Evolutionary conservation across 139 green algal genomes (phyloP).

Genomic region (Chlorella sp.): DNA sequence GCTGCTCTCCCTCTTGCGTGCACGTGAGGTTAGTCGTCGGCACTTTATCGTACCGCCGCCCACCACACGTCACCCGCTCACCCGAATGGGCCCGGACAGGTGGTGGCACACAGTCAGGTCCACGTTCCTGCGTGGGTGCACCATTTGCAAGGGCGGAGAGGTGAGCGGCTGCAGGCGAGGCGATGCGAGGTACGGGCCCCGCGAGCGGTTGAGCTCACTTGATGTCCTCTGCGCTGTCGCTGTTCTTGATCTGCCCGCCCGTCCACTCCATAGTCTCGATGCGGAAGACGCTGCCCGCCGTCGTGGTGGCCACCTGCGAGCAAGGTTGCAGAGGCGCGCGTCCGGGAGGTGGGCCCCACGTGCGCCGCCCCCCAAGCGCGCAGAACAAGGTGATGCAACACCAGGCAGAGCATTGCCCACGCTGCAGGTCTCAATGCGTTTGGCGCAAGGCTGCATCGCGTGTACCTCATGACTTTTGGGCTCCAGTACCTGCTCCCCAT

Average conservation of each 20-base stretch:
- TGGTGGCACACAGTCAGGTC: constrained; percentile 38
- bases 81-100: constrained; percentile 55
- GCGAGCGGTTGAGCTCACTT: no score
- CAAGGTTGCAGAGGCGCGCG: not conserved
- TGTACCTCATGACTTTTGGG: not conserved
- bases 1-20: no score
- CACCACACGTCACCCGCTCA: no score
- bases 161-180: no score
- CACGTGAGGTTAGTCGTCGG: no score
- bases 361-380: not conserved
- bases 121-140: no score
- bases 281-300: constrained; percentile 51
- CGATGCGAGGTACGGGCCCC: no score
- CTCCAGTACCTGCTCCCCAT: not conserved
- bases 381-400: not conserved
- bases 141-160: no score
- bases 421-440: not conserved
- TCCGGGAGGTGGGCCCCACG: not conserved
- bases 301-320: constrained; percentile 40
- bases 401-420: not conserved
- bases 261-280: constrained; percentile 70
- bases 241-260: constrained; percentile 56
- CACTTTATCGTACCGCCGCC: no score
- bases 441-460: not conserved
- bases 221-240: constrained; percentile 70